Percentiles rank a stretch among this genome's conserved stretches.
Evolutionary conservation across 1,284 basidiomycete species (phyloP).

Genomic region (Kwoniella shivajii): DNA sequence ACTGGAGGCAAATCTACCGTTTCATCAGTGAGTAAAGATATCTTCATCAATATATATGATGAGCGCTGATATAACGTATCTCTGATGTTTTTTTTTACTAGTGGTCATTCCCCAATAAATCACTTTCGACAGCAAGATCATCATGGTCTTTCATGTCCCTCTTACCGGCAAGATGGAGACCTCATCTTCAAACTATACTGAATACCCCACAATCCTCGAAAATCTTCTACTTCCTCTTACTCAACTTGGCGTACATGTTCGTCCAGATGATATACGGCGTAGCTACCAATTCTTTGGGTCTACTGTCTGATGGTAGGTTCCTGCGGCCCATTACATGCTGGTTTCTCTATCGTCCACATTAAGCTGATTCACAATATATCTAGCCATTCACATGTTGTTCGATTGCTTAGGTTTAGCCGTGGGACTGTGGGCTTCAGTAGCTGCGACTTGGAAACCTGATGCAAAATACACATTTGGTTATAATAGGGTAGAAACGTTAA

Average conservation of each 20-base stretch:
- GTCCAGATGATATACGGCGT: conserved; percentile 94
- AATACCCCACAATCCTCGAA: conserved; percentile 87
- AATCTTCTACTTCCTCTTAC: conserved; percentile 94
- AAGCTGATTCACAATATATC: conserved; percentile 12
- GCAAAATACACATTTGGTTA: conserved; percentile 95
- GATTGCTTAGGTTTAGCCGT: conserved; percentile 98
- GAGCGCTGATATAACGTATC: not conserved
- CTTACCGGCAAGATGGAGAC: conserved; percentile 54
- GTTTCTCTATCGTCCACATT: not conserved
- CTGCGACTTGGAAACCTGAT: conserved; percentile 96
- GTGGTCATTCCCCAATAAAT: conserved; percentile 21
- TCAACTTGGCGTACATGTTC: conserved; percentile 95
- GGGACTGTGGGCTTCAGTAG: conserved; percentile 92
- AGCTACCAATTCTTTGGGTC: conserved; percentile 94
- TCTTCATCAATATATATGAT: not conserved
- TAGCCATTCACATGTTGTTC: conserved; percentile 99
- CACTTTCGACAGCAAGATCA: conserved; percentile 17
- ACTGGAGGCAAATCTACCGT: not conserved
- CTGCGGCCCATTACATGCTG: not conserved
- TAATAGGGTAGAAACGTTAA: conserved; percentile 96
- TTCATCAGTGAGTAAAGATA: not conserved
- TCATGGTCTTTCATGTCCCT: conserved; percentile 34
- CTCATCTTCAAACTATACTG: conserved; percentile 84
- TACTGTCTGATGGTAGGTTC: conserved; percentile 89
- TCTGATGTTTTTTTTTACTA: conserved; percentile 1